Evolutionary conservation across 2,329 filamentous ascomycete genomes (phyloP), one percentile per base, ranked within the genome.

Genomic region (Talaromyces sp.): DNA sequence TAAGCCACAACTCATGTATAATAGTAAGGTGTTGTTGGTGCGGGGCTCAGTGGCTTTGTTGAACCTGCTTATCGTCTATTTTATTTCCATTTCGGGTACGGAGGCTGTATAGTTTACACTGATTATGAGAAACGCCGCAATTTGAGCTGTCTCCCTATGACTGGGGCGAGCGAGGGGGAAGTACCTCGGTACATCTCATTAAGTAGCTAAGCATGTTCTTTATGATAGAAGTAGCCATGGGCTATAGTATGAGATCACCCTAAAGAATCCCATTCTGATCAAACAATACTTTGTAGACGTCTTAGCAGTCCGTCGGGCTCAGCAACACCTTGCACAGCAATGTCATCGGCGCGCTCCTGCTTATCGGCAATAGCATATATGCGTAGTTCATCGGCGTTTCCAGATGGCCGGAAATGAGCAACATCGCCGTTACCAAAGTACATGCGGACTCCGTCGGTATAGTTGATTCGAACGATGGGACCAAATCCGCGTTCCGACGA

Each of bases 381-480:
- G 11, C 74, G 74, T 2, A 76, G 70, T 47, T 76, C 74, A 67
- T 76, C 74, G 11, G 74, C 74, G 31, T 75, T 76, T 5, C 74
- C 74, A 10, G 74, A 76, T 4, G 74, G 74, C 2, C 74, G 72
- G 36, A 75, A 68, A 56, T 76, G 74, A 64, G 74, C 74, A 7
- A 76, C 74, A 67, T 75, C 74, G 27, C 73, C 73, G 49, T 73
- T 75, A 11, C 67, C 62, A 60, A 76, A 75, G 17, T 71, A 70
- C 36, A 75, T 70, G n/a, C 74, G 72, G 0, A 75, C 70, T 15
- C 74, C 74, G 31, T 76, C 74, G 4, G 74, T 75, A 53, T 75
- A 76, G 62, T 72, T 69, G n/a, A 75, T 40, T 5, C 68, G 67
- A 27, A 68, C 61, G 27, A 76, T 70, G 4, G 68, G 29, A 1